Percentiles rank a stretch among this genome's conserved stretches.
phyloP scores from a whole-genome alignment of 345 rosid genomes.

The Gossypium mustelinum region DNA sequence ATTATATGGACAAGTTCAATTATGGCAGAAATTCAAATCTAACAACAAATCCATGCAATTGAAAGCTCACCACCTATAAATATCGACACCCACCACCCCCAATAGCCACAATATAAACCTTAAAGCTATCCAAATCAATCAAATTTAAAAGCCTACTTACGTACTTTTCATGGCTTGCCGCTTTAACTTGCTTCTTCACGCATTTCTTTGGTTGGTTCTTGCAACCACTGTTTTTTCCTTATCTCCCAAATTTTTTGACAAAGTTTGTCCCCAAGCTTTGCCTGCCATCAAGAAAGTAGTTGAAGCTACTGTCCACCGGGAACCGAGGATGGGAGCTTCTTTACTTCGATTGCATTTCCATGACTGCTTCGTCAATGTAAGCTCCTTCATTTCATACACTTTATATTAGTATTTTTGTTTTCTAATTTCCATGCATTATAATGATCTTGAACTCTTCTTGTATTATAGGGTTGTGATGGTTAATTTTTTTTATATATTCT shows the following conservation, averaged over 20 bases:
- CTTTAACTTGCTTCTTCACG: constrained; percentile 7
- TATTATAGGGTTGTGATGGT: constrained; percentile 32
- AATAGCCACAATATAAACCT: not conserved
- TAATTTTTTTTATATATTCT: constrained; percentile 31
- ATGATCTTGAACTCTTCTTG: not conserved
- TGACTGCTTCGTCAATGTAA: constrained; percentile 48
- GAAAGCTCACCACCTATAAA: not conserved
- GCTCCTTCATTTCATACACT: not conserved
- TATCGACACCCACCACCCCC: not conserved
- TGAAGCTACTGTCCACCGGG: not conserved
- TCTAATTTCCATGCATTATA: not conserved
- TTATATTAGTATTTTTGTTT: not conserved
- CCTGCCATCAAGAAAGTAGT: constrained; percentile 30
- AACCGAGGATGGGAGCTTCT: constrained; percentile 32
- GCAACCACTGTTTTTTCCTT: constrained; percentile 20
- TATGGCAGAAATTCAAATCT: not conserved
- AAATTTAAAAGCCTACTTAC: not conserved
- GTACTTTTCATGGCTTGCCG: constrained; percentile 17
- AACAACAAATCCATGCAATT: constrained; percentile 1
- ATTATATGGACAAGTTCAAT: not conserved
- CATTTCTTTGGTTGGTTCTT: constrained; percentile 18
- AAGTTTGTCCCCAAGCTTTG: constrained; percentile 47
- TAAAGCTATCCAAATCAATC: not conserved
- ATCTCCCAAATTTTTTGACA: constrained; percentile 48
- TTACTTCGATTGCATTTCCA: constrained; percentile 65